Evolutionary conservation across 2,329 filamentous ascomycete species (phyloP), one percentile per base, ranked within the genome.

Genomic region (Fusarium sp.): DNA sequence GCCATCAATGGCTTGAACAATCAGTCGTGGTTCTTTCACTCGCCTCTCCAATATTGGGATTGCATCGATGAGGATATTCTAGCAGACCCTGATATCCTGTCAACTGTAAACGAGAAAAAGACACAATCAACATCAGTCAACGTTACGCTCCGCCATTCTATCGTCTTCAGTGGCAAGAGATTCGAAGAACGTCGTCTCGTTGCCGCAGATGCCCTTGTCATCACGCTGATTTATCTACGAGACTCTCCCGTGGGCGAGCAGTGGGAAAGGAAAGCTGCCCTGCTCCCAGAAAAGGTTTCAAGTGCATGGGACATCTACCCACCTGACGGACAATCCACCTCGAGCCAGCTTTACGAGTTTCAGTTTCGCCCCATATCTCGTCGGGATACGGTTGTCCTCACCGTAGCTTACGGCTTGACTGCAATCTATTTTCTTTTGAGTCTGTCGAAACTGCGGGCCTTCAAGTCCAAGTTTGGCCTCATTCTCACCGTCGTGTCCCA

Each of bases 21-120:
- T 63, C 77, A 86, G 65, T 86, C 86, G 4, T 92, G 89, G 89
- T 90, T 91, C 66, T 91, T 91, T 70, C 90, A 93, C 68, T 93
- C 91, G n/a, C 90, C 91, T 2, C 76, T 94, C 49, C 87, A 92
- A 73, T 93, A 93, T 73, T 94, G 91, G 91, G 83, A 86, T 57
- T 90, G 88, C 71, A 90, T 81, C n/a, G 70, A 78, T 6, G 80
- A 84, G 1, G 75, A 74, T 7, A 84, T 94, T 45, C 72, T 82
- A 23, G 72, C 75, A 14, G 91, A 94, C 67, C 49, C 72, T 0
- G 81, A 93, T 70, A 81, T 93, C 11, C 72, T 93, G 4, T 73
- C 75, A 1, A 93, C 91, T 1, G 87, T 93, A 68, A 92, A 93
- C 66, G 76, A 83, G 49, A 83, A 78, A 59, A 85, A 86, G 50